Conservation (phyloP, 108 stramenopile genomes). For the Chaetoceros tenuissimus region DNA sequence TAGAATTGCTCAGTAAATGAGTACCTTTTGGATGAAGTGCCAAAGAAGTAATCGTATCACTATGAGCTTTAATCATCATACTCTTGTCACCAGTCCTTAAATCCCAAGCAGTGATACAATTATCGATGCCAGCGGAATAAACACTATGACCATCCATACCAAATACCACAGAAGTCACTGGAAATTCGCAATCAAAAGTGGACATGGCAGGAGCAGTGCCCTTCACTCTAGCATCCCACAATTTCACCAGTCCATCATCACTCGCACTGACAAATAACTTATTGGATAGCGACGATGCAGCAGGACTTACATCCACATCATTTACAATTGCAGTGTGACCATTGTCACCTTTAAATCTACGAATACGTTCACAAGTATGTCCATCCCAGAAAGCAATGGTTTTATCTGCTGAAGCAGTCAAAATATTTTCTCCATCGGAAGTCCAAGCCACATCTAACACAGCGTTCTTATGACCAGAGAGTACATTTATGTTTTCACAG, state of each 20-base stretch:
- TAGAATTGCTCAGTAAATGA: constrained; percentile 74
- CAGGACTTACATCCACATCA: constrained; percentile 25
- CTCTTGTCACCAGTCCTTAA: constrained; percentile 31
- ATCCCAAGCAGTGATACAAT: constrained; percentile 77
- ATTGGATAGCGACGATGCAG: constrained; percentile 18
- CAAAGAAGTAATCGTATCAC: constrained; percentile 77
- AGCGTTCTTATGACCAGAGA: constrained; percentile 85
- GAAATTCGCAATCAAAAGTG: constrained; percentile 43
- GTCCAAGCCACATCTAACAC: constrained; percentile 70
- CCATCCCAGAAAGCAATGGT: constrained; percentile 68
- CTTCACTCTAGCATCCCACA: constrained; percentile 72
- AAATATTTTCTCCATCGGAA: constrained; percentile 35
- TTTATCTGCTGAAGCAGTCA: constrained; percentile 76
- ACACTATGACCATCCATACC: constrained; percentile 48
- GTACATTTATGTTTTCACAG: constrained; percentile 72
- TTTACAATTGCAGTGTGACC: constrained; percentile 65
- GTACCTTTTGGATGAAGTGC: constrained; percentile 59
- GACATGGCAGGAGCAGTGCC: constrained; percentile 29
- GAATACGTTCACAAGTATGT: constrained; percentile 40
- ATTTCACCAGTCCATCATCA: constrained; percentile 59
- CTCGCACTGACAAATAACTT: constrained; percentile 48
- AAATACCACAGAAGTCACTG: constrained; percentile 73
- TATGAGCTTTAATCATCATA: constrained; percentile 68
- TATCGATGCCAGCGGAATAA: constrained; percentile 81
- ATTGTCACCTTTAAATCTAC: constrained; percentile 36